Conservation (phyloP, 768 basidiomycete genomes). For the Tricholoma saponaceum region DNA sequence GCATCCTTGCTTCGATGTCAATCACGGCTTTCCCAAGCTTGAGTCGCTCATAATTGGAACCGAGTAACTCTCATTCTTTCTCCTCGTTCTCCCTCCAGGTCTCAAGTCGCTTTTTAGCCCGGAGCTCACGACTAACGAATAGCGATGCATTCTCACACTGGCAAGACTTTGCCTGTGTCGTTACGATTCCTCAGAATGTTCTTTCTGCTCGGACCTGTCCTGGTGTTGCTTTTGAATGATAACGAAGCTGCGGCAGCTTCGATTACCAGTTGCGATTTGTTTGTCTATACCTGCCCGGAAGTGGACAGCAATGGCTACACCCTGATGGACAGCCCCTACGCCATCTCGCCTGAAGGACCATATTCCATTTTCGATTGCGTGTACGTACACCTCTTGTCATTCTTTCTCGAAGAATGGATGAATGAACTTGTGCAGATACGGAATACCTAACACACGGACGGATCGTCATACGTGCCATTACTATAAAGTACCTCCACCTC, state of each 20-base stretch:
- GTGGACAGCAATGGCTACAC: conserved; percentile 7
- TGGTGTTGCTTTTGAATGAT: too few species aligned
- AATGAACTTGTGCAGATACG: conserved; percentile 9
- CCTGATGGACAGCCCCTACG: conserved; percentile 10
- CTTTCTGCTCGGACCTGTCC: background rate
- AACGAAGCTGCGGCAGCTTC: conserved; percentile 4
- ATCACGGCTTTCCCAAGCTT: background rate
- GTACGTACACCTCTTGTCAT: conserved; percentile 5
- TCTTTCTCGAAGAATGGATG: background rate
- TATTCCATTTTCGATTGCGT: conserved; percentile 22
- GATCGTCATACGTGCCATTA: conserved; percentile 14
- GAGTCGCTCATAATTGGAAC: background rate
- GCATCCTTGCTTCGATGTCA: background rate
- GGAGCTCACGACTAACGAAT: background rate
- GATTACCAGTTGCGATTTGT: conserved; percentile 5
- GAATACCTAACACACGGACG: conserved; percentile 5
- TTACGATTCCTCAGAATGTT: background rate
- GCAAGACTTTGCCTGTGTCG: background rate
- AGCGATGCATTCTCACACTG: background rate
- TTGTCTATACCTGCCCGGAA: conserved; percentile 12
- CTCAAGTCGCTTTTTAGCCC: background rate
- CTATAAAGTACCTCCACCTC: conserved; percentile 12
- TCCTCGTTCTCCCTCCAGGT: background rate
- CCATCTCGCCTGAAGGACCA: conserved; percentile 12
- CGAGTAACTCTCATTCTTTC: background rate